Evolutionary conservation across 1,284 basidiomycete species (phyloP).

Genomic region (Taiwanofungus camphoratus): DNA sequence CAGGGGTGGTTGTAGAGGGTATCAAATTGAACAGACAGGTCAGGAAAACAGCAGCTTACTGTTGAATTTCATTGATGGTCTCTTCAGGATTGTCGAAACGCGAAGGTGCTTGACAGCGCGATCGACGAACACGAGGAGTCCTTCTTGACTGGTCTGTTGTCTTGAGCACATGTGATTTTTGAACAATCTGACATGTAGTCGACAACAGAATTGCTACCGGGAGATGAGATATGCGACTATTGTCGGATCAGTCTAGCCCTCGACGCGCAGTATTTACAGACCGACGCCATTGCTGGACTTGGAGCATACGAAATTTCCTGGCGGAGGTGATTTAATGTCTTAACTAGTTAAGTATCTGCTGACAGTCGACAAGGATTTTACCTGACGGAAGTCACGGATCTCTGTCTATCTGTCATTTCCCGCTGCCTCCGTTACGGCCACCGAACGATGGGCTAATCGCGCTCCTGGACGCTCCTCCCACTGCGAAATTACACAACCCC

Average conservation of each 20-base stretch:
- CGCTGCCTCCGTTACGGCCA: constrained; percentile 52
- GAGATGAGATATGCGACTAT: constrained; percentile 56
- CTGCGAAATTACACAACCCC: constrained; percentile 57
- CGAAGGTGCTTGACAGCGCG: constrained; percentile 40
- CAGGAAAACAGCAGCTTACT: constrained; percentile 12
- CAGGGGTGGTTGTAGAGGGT: constrained; percentile 46
- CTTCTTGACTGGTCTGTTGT: constrained; percentile 24
- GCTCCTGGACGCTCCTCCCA: constrained; percentile 54
- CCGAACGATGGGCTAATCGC: constrained; percentile 59
- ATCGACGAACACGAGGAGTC: constrained; percentile 33
- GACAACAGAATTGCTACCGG: constrained; percentile 51
- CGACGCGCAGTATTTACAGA: constrained; percentile 35
- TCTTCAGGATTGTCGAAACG: constrained; percentile 39
- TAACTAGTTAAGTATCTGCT: background rate
- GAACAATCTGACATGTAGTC: background rate
- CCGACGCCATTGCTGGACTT: constrained; percentile 37
- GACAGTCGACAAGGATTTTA: constrained; percentile 32
- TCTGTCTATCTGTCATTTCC: constrained; percentile 42
- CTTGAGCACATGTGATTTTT: background rate
- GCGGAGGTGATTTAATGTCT: constrained; percentile 47
- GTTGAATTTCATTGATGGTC: background rate
- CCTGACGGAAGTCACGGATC: constrained; percentile 38
- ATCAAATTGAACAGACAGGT: constrained; percentile 45
- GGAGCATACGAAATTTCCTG: constrained; percentile 60
- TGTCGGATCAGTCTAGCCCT: constrained; percentile 45